Base-by-base conservation (phyloP, 2,329 filamentous ascomycete genomes). In the Fusarium miscanthi region DNA sequence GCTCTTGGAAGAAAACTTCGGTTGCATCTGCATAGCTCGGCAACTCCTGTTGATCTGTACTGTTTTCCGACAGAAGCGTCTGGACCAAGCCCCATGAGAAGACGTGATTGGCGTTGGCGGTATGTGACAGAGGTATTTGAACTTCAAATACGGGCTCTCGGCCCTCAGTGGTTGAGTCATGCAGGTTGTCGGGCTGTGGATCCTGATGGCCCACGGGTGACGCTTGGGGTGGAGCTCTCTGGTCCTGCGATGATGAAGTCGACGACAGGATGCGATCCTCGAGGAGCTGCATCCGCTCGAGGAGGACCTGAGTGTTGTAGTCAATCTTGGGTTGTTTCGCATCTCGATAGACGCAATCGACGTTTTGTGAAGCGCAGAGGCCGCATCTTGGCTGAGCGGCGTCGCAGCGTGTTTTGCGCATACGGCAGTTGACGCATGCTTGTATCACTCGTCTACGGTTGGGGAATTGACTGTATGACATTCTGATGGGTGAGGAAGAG, bases 321-420 rank as follows among this genome's bases (percentile, higher is more conserved):
- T 80, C 78, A 16, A 79, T 77, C 37, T 72, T 73, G 2, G 76
- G 75, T 14, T 78, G 75, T 27, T 77, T 72, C 33, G 78, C 70
- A 45, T 80, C 78, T n/a, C 70, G 64, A 23, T 80, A 80, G 6
- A 78, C 58, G 58, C 78, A 80, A 37, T 78, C 78, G 3, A 79
- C 77, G 31, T 77, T 71, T 11, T 79, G 77, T 4, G 68, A 42
- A n/a, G 70, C 38, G 45, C 78, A 80, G 12, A 78, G 63, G 30
- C 78, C 72, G 52, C 78, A 80, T 59, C 68, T 71, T 7, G 78
- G 78, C 53, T 78, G 66, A 3, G 66, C 76, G 16, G 78, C 78
- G 49, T 80, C 78, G 46, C 78, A 80, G 4, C 78, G 74, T 5
- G 75, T 78, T 63, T 80, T 80, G 30, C 78, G 76, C n/a, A 71